Evolutionary conservation across 2,329 filamentous ascomycete genomes (phyloP).

Genomic region (Hypoxylon sp.): DNA sequence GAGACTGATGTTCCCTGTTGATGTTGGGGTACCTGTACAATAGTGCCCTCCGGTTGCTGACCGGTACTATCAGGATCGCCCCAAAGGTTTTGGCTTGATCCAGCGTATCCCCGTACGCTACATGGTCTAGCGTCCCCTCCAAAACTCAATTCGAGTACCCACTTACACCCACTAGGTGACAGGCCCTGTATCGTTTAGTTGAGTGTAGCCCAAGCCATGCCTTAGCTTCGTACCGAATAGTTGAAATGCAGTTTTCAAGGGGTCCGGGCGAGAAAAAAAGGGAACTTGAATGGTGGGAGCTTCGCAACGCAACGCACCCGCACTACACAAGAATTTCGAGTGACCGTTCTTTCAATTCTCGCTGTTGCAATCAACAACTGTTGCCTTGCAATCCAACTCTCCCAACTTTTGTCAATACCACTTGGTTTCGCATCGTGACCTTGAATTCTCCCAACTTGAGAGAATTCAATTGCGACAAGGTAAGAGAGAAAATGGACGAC

Average conservation of each 20-base stretch:
- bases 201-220: constrained; percentile 20
- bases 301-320: constrained; percentile 35
- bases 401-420: constrained; percentile 18
- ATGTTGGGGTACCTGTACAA: constrained; percentile 54
- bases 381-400: constrained; percentile 26
- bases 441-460: constrained; percentile 43
- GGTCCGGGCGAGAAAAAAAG: constrained; percentile 30
- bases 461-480: constrained; percentile 41
- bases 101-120: constrained; percentile 42
- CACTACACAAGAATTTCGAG: constrained; percentile 40
- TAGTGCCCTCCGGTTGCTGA: constrained; percentile 28
- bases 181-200: constrained; percentile 33
- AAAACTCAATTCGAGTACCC: constrained; percentile 45
- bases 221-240: constrained; percentile 33
- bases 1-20: constrained; percentile 39
- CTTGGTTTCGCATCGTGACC: constrained; percentile 42
- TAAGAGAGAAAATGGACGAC: constrained; percentile 26
- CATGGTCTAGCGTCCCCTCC: constrained; percentile 48
- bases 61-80: constrained; percentile 43
- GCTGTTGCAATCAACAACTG: constrained; percentile 21
- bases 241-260: constrained; percentile 28
- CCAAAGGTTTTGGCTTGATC: constrained; percentile 52
- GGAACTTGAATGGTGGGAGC: constrained; percentile 36
- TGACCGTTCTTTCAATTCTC: constrained; percentile 27
- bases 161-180: constrained; percentile 35